Evolutionary conservation across 1,284 basidiomycete genomes (phyloP).

Genomic region (Heterobasidion irregulare): DNA sequence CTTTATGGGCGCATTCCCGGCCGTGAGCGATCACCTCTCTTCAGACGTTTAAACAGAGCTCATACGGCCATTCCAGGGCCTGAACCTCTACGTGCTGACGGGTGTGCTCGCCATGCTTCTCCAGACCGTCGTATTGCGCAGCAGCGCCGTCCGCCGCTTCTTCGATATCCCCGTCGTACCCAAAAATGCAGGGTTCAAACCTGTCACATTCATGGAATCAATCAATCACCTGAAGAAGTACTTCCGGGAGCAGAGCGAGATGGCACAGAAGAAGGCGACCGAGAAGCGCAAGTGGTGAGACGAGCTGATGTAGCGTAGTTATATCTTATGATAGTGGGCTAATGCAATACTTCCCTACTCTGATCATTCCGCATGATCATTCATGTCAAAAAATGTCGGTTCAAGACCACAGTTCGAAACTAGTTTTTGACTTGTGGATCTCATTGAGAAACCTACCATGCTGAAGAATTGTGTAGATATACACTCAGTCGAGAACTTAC

Average conservation of each 20-base stretch:
- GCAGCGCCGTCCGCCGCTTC: conserved; percentile 33
- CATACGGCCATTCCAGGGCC: conserved; percentile 31
- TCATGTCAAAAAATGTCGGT: neutral
- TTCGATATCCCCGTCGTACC: conserved; percentile 41
- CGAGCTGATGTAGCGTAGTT: neutral
- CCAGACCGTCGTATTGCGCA: conserved; percentile 42
- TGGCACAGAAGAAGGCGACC: conserved; percentile 14
- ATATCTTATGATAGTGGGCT: conserved; percentile 1
- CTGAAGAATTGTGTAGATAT: neutral
- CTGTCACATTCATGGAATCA: conserved; percentile 22
- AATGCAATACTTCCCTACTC: neutral
- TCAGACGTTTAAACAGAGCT: neutral
- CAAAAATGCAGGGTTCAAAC: conserved; percentile 10
- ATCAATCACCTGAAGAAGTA: conserved; percentile 18
- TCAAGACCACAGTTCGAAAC: neutral
- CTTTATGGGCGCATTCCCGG: conserved; percentile 54
- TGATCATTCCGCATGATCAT: neutral
- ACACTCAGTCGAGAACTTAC: neutral
- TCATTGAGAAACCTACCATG: neutral
- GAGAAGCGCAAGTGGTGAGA: conserved; percentile 10
- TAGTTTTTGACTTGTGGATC: neutral
- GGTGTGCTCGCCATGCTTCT: conserved; percentile 31
- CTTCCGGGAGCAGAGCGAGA: conserved; percentile 16
- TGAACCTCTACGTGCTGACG: conserved; percentile 54
- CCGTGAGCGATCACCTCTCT: conserved; percentile 25